Base-by-base conservation (phyloP, 2,329 filamentous ascomycete species). In the Colletotrichum filicis region DNA sequence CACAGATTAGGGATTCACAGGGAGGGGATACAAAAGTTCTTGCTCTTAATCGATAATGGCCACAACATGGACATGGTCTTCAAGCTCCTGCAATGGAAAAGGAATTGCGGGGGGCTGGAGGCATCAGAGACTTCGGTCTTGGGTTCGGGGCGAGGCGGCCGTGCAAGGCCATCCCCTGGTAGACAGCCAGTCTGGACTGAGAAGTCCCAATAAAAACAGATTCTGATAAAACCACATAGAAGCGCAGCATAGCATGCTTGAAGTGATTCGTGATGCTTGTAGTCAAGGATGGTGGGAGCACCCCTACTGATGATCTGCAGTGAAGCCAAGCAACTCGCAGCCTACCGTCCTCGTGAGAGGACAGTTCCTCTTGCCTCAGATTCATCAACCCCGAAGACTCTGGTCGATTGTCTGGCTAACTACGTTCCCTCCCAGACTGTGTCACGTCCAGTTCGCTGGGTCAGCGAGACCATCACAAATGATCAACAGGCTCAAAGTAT, bases 201-300 rank as follows among this genome's bases (percentile, higher is more conserved):
- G 82, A 82, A 83, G 79, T 83, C 81, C 79, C 77, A 78, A 82
- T 78, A 80, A 79, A 82, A 83, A 83, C 82, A 80, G 76, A 77
- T 75, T 73, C 75, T 73, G 75, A 74, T 68, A 35, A 19, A 68
- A 75, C 77, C 72, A 37, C 55, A 49, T 67, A 46, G 30, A 28
- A 2, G 3, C 26, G 19, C n/a, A 1, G 14, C 7, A 11, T 35
- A 1, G 14, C 7, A 11, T 35, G 12, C n/a, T 14, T 42, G n/a
- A 53, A 8, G 46, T 12, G 60, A 52, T 7, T 26, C 5, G 7
- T 12, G 42, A 1, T 28, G 19, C 19, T 8, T 53, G 60, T 22
- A 8, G 19, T 9, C 19, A 49, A 49, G 19, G 6, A 42, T 19
- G 37, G 6, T 42, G 37, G 37, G 37, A 42, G 6, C 16, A 11